Evolutionary conservation across 805 yeast species (phyloP), one percentile per base, ranked within the genome.

Genomic region (Spencermartinsiella europaea): DNA sequence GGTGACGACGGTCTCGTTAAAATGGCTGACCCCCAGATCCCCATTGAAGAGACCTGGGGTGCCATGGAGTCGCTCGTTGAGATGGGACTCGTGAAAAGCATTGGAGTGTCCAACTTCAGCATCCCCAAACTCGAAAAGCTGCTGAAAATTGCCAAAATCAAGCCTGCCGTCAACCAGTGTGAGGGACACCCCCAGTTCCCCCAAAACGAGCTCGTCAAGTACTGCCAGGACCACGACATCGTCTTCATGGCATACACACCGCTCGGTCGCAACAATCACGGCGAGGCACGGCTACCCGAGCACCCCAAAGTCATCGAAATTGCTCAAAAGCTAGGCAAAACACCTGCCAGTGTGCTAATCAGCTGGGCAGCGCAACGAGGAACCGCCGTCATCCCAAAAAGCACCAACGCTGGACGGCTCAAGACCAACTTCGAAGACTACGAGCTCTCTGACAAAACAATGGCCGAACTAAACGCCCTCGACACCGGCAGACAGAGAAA

Each of bases 361-460:
- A 78, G 89, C 71, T 85, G 90, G 91, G 83, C 88, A 37, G 80
- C 88, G 22, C 89, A 84, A 67, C 76, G 86, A 67, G 76, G 76
- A 42, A 59, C 84, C 50, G 82, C 84, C 39, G 77, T 84, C 48
- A 84, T 85, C 68, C 93, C 93, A 64, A 85, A 85, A 68, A 80
- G 88, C 5, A 79, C 81, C 59, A 75, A 80, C 60, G 74, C 76
- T 58, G 78, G 73, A 47, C 76, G 93, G 67, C 69, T 85, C 54
- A 49, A 69, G 41, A 73, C 72, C 52, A 84, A 85, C 69, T 71
- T 84, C 65, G 56, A 69, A 17, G 22, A 10, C 22, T 37, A 15
- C n/a, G 19, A 16, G 25, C 40, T 37, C 10, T 37, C 40, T 16
- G n/a, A 37, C 5, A n/a, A 12, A 8, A 22, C 8, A 5, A 17